Percentiles rank a stretch among this genome's conserved stretches.
Conservation (phyloP, 352 stramenopile species). For the Lagenidium giganteum region DNA sequence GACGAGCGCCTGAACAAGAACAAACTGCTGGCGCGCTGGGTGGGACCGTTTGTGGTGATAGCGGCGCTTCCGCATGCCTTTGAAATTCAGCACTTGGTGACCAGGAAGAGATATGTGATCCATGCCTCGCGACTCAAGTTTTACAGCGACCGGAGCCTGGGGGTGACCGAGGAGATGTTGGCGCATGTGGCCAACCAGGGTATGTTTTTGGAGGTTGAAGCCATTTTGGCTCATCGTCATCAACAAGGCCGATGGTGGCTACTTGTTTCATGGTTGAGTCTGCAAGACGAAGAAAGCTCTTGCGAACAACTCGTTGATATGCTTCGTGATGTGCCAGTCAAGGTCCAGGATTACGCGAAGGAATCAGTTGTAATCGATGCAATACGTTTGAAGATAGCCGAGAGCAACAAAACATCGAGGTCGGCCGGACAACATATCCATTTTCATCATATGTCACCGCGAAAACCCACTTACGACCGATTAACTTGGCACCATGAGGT, state of each 20-base stretch:
- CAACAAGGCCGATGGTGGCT: neutral
- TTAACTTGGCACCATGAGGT: no score
- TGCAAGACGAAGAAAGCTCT: neutral
- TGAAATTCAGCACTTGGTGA: slow-evolving; percentile 15
- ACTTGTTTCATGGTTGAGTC: neutral
- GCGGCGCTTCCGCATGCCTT: slow-evolving; percentile 15
- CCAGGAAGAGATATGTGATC: slow-evolving; percentile 14
- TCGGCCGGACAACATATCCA: no score
- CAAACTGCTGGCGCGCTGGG: slow-evolving; percentile 29
- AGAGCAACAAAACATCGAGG: no score
- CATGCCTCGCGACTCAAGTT: slow-evolving; percentile 25
- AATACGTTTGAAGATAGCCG: no score
- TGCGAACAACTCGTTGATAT: slow-evolving; percentile 1
- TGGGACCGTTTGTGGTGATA: slow-evolving; percentile 20
- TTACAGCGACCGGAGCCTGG: slow-evolving; percentile 17
- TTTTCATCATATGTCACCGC: no score
- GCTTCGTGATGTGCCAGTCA: no score
- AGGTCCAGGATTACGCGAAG: no score
- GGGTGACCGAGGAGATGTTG: slow-evolving; percentile 21
- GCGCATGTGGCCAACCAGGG: slow-evolving; percentile 18
- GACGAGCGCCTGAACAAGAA: slow-evolving; percentile 14
- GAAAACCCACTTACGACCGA: no score
- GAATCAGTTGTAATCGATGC: no score
- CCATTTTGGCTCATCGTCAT: neutral
- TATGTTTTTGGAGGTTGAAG: slow-evolving; percentile 8